phyloP scores from a whole-genome alignment of 2,329 filamentous ascomycete genomes.

The Aspergillus latus region DNA sequence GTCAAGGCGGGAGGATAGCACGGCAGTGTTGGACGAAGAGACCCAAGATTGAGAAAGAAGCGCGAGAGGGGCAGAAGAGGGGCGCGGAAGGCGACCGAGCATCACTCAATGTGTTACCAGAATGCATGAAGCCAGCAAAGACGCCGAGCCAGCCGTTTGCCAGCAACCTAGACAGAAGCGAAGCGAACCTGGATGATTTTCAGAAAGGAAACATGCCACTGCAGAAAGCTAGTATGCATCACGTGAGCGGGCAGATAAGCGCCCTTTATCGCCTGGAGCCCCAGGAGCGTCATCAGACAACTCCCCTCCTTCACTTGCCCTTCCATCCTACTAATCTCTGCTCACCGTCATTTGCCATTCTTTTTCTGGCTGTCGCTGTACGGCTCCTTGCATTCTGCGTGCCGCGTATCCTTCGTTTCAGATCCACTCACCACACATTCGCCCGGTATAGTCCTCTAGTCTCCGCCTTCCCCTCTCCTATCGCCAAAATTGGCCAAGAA shows the following conservation, averaged over 20 bases:
- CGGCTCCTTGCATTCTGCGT: background rate
- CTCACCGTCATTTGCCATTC: conserved; percentile 3
- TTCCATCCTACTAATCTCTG: background rate
- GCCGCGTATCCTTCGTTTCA: background rate
- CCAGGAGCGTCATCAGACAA: conserved; percentile 4
- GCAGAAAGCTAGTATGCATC: conserved; percentile 4
- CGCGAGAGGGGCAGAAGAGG: background rate
- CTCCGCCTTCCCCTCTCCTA: conserved; percentile 13
- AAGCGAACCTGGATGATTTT: background rate
- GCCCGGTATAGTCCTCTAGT: conserved; percentile 15
- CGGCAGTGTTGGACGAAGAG: conserved; percentile 2
- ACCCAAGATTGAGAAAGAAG: background rate
- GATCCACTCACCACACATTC: background rate
- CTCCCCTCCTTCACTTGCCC: conserved; percentile 3
- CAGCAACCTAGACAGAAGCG: background rate
- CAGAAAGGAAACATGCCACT: too few relatives aligned
- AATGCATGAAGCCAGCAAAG: conserved; percentile 9
- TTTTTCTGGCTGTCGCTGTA: background rate
- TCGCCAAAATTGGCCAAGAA: background rate
- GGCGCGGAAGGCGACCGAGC: background rate
- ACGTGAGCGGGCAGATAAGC: conserved; percentile 18
- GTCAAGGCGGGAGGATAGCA: conserved; percentile 2
- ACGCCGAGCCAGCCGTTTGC: conserved; percentile 2
- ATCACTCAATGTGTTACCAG: conserved; percentile 10
- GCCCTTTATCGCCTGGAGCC: conserved; percentile 7